Base-by-base conservation (phyloP, 2,329 filamentous ascomycete genomes). In the Esteya vermicola region DNA sequence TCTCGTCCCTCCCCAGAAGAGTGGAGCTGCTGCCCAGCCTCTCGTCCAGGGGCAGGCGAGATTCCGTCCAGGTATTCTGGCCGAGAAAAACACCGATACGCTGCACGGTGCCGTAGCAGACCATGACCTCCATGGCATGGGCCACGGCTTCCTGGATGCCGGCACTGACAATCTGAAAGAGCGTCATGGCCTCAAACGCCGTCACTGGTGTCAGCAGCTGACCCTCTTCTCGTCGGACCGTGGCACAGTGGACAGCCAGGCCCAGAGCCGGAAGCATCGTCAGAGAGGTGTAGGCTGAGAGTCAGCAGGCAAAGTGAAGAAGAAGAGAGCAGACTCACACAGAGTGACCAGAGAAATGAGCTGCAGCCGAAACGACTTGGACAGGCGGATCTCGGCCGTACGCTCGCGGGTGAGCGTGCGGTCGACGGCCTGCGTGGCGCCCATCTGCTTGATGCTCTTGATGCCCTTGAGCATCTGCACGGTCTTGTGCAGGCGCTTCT, bases 381-480 rank as follows among this genome's bases (percentile, higher is more conserved):
- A 31, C 28, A 31, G 28, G 6, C 28, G 8, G 28, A 31, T 31
- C 14, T 31, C 28, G 8, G 28, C 28, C 8, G 28, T n/a, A 7
- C 28, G 28, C 7, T 31, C 28, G 10, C 28, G 6, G 10, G 8
- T n/a, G 10, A 31, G 28, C 10, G 28, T 31, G 28, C 16, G 9
- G 28, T 31, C 8, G 28, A 31, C 14, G 8, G 28, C 28, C 28
- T 31, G 28, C 28, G 28, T n/a, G 28, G 28, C 28, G 8, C 28
- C 28, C 28, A 31, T 8, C 28, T 31, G 28, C 28, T 57, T 60
- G 10, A 63, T 44, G 22, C 49, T 46, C 43, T 60, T 62, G 51
- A 63, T 59, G 28, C 48, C 52, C 5, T 50, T 48, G 21, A 62
- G 51, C 14, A 44, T 32, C 20, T 39, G 42, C 14, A 47, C 40